Conservation (phyloP, 306 rosid genomes). For the Ceratonia siliqua region DNA sequence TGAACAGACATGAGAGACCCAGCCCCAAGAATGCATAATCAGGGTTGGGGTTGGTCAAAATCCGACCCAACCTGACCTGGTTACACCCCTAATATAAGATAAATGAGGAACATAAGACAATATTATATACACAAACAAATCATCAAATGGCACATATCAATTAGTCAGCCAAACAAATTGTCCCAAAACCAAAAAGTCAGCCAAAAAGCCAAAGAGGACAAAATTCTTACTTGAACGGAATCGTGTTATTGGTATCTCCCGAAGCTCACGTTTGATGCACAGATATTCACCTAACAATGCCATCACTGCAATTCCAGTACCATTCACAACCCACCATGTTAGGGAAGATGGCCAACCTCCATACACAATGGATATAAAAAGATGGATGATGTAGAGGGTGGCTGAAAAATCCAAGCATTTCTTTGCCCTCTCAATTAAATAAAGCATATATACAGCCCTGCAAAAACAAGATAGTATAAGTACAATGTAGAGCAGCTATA, state of each 20-base stretch:
- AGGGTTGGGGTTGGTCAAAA: background rate
- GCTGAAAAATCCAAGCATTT: slow-evolving; percentile 80
- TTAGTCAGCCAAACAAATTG: background rate
- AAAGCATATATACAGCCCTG: slow-evolving; percentile 72
- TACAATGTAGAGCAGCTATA: background rate
- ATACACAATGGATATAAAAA: slow-evolving; percentile 59
- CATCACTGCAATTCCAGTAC: slow-evolving; percentile 74
- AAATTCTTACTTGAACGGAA: slow-evolving; percentile 60
- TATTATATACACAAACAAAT: background rate
- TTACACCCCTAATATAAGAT: background rate
- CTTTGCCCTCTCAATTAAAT: slow-evolving; percentile 70
- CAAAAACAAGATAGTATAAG: slow-evolving; percentile 19
- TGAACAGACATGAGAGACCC: background rate
- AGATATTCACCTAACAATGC: slow-evolving; percentile 65
- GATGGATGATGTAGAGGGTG: slow-evolving; percentile 67
- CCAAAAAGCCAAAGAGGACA: background rate
- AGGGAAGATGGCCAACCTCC: slow-evolving; percentile 88
- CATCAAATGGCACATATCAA: background rate
- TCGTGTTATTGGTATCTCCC: slow-evolving; percentile 69
- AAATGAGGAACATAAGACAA: background rate
- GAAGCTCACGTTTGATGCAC: slow-evolving; percentile 59
- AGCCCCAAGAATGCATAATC: background rate
- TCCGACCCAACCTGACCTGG: background rate
- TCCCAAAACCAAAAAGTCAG: background rate
- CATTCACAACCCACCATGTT: slow-evolving; percentile 85